Base-by-base conservation (phyloP, 2,329 filamentous ascomycete genomes). In the Domatiomyces globalis region DNA sequence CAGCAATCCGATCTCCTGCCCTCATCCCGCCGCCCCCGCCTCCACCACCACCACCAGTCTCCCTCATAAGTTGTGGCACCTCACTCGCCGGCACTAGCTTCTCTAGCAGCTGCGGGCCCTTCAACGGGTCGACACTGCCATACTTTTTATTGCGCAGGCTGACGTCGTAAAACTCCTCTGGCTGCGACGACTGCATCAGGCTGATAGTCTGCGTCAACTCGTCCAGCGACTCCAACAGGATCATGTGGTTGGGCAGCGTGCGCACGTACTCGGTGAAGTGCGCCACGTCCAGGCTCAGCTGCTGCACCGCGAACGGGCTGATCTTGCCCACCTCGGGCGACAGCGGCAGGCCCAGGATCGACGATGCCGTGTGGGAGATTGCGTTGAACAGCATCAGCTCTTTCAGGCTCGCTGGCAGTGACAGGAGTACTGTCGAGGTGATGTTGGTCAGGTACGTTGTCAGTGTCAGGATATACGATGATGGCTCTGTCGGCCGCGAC, bases 351-450 rank as follows among this genome's bases (percentile, higher is more conserved):
- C 80, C 79, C 12, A 60, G 56, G 51, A 95, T 92, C 67, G 85
- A 87, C 55, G 85, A 85, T 2, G 87, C 84, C 1, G 92, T 88
- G 67, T 98, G 92, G 51, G 83, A 88, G 36, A 98, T 77, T 0
- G 92, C 92, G 65, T 96, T 92, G 63, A 95, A 95, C 70, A 98
- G 96, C 61, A 98, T 95, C 51, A 95, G 80, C 65, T 95, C 88
- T 65, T 96, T 96, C 68, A 98, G 95, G 62, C 94, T 87, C 27
- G 87, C 82, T 0, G 94, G 92, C n/a, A 98, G 73, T 1, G 89
- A 90, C 1, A 98, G 77, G 4, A 98, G 76, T 0, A 94, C 95
- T 0, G 87, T 92, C 63, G 83, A 89, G 88, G 96, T 96, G 65
- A 95, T 96, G 65, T 94, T 95, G 27, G 84, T 86, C 18, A 98